Base-by-base conservation (phyloP, 305 asterid genomes). In the Stenogyne calaminthoides region DNA sequence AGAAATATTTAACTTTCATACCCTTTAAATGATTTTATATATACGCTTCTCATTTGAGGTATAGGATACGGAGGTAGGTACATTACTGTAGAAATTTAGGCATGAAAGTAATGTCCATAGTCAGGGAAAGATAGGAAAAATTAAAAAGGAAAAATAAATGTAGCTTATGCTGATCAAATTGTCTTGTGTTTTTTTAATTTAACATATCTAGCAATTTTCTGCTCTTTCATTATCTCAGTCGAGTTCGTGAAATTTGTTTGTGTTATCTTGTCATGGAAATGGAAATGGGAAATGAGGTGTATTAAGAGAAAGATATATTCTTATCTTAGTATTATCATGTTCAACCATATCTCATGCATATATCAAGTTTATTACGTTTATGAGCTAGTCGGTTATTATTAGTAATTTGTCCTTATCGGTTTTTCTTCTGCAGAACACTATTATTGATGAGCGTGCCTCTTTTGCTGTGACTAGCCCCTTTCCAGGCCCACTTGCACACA, bases 401-500 rank as follows among this genome's bases (percentile, higher is more conserved):
- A 63, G 64, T 61, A 40, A n/a, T 70, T 51, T 78, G 16, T 73
- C 52, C 69, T 73, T 42, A 16, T 32, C 22, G 44, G 46, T 42
- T 65, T 65, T 76, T 75, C 42, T 77, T 69, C 64, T 76, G 73
- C 87, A 93, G 96, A 94, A 94, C 79, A 80, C 94, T 20, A 65
- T 87, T 54, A 88, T 94, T 57, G 97, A 94, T 71, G 97, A 91
- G 52, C 95, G 98, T 20, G 87, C 87, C 64, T 94, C 98, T 14
- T 89, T 91, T 83, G 88, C 96, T 67, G 97, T 94, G 65, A 80
- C 84, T 79, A 87, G 89, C 76, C 96, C 97, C 49, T 84, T 84
- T 58, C 96, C 92, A 25, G 89, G 96, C 42, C 88, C 83, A 58
- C 97, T 89, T 75, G 83, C 79, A 18, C 80, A 76, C 47, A 68